phyloP scores from a whole-genome alignment of 2,329 filamentous ascomycete species.

The Xylariaceae sp. region DNA sequence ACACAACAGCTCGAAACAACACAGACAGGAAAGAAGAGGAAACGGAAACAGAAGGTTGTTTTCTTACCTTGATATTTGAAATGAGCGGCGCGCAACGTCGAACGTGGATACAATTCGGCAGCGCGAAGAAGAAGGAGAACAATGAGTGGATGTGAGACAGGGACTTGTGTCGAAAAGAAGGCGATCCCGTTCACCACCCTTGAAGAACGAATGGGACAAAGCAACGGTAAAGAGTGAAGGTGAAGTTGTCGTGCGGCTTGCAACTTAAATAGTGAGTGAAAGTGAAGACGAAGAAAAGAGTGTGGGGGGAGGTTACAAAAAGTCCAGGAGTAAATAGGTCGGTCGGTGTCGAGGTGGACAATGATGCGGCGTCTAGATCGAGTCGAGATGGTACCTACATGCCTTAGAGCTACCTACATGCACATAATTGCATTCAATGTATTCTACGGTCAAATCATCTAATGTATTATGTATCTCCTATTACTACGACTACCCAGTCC shows the following conservation, averaged over 20 bases:
- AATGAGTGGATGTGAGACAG: conserved; percentile 24
- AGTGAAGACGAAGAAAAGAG: conserved; percentile 10
- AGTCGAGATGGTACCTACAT: too few relatives aligned
- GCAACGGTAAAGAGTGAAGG: conserved; percentile 9
- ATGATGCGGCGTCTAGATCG: too few relatives aligned
- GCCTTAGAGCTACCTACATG: too few relatives aligned
- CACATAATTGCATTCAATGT: too few relatives aligned
- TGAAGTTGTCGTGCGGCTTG: too few relatives aligned
- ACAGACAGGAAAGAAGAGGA: too few relatives aligned
- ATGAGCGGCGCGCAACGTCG: conserved; percentile 32
- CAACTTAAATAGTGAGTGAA: neutral
- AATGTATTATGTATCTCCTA: too few relatives aligned
- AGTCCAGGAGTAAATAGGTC: neutral
- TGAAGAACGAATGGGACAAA: conserved; percentile 20
- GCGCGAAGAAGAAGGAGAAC: conserved; percentile 10
- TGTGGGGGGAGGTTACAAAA: neutral
- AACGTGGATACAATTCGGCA: conserved; percentile 21
- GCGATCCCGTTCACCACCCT: conserved; percentile 5
- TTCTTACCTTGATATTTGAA: conserved; percentile 8
- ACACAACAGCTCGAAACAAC: too few relatives aligned
- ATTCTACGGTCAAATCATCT: too few relatives aligned
- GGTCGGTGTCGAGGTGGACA: too few relatives aligned
- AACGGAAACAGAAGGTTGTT: too few relatives aligned
- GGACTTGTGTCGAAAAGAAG: conserved; percentile 20
- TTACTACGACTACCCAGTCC: too few relatives aligned